phyloP scores from a whole-genome alignment of 2,329 filamentous ascomycete genomes.

The Neoascochyta sp. region DNA sequence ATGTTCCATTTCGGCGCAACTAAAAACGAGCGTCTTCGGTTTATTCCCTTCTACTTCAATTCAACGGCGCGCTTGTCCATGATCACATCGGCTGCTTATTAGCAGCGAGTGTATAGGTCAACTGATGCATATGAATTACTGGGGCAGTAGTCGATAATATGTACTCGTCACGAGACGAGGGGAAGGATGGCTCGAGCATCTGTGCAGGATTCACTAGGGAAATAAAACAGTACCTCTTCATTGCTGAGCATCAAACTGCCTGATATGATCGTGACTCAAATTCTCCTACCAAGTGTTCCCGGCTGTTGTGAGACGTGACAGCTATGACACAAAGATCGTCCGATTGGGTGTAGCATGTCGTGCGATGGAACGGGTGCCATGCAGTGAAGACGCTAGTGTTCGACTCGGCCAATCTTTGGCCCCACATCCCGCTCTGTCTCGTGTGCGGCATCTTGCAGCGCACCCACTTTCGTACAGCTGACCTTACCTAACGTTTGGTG shows the following conservation, averaged over 20 bases:
- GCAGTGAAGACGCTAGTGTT: conserved; percentile 5
- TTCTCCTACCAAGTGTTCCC: conserved; percentile 1
- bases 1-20: conserved; percentile 6
- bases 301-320: conserved; percentile 6
- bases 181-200: too few relatives aligned
- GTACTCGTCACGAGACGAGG: conserved; percentile 17
- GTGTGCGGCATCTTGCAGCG: too few relatives aligned
- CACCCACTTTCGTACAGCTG: too few relatives aligned
- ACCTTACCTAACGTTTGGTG: too few relatives aligned
- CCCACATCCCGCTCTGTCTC: not conserved
- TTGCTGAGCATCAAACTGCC: conserved; percentile 1
- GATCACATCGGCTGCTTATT: too few relatives aligned
- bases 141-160: too few relatives aligned
- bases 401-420: not conserved
- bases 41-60: conserved; percentile 8
- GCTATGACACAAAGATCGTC: conserved; percentile 1
- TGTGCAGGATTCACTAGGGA: too few relatives aligned
- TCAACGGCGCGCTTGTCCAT: conserved; percentile 13
- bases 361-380: conserved; percentile 7
- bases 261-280: conserved; percentile 1
- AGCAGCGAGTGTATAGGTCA: too few relatives aligned
- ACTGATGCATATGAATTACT: too few relatives aligned
- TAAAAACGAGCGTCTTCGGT: conserved; percentile 5
- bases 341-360: too few relatives aligned
- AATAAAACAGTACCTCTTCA: conserved; percentile 19